These are phyloP conservation scores for Ophiocordyceps camponoti-floridani DNA, from an alignment of 2,329 filamentous ascomycete species.

Conservation along the genomic window DNA sequence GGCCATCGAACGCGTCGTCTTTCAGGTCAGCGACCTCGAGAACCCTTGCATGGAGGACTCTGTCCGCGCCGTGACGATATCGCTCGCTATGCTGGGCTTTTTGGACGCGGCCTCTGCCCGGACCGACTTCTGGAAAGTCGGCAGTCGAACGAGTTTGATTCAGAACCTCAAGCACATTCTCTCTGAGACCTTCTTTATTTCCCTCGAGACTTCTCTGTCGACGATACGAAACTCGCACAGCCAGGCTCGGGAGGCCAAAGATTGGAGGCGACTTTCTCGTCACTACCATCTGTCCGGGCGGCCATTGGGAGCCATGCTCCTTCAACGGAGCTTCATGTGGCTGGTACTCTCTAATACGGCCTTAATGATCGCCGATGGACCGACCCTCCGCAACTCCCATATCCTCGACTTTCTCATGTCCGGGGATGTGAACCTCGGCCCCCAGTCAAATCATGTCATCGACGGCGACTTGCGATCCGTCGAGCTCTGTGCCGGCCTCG, in stretches of 20 bases:
- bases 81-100: conserved; percentile 79
- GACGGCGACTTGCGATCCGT: conserved; percentile 38
- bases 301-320: conserved; percentile 76
- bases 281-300: conserved; percentile 66
- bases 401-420: conserved; percentile 59
- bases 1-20: conserved; percentile 37
- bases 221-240: conserved; percentile 67
- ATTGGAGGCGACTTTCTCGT: conserved; percentile 76
- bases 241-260: conserved; percentile 46
- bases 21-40: conserved; percentile 34
- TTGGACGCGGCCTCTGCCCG: conserved; percentile 65
- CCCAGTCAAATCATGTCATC: conserved; percentile 12
- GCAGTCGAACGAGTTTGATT: conserved; percentile 57
- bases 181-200: conserved; percentile 69
- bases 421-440: conserved; percentile 27
- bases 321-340: conserved; percentile 78
- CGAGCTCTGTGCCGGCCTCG: conserved; percentile 50
- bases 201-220: conserved; percentile 78
- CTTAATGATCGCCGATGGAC: conserved; percentile 46
- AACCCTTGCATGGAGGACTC: conserved; percentile 47
- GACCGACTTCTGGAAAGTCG: conserved; percentile 62
- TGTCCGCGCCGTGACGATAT: conserved; percentile 53
- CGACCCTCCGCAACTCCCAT: conserved; percentile 40
- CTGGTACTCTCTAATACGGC: conserved; percentile 66
- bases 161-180: conserved; percentile 54